phyloP scores from a whole-genome alignment of 257 asterid genomes.

The Gentiana straminea region DNA sequence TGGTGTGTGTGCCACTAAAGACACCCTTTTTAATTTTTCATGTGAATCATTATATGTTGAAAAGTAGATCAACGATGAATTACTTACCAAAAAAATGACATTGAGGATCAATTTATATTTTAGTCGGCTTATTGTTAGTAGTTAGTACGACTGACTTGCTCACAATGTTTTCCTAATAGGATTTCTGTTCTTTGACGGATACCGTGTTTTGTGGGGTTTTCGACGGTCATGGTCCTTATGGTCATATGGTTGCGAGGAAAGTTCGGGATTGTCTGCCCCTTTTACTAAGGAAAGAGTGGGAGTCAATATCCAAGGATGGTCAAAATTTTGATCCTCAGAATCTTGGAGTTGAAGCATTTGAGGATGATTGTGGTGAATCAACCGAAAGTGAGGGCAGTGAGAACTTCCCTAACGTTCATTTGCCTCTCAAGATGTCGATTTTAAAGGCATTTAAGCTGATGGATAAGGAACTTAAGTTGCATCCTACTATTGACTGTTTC shows the following conservation, averaged over 20 bases:
- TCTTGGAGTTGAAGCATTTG: conserved; percentile 45
- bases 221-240: conserved; percentile 97
- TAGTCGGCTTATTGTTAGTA: too few species aligned
- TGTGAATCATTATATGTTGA: too few species aligned
- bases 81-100: too few species aligned
- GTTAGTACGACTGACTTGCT: conserved; percentile 31
- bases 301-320: conserved; percentile 29
- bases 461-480: conserved; percentile 92
- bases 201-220: conserved; percentile 79
- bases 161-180: conserved; percentile 57
- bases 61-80: too few species aligned
- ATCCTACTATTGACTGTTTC: conserved; percentile 75
- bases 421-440: conserved; percentile 66
- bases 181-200: conserved; percentile 50
- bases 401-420: conserved; percentile 64
- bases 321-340: conserved; percentile 25
- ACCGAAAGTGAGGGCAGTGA: conserved; percentile 52
- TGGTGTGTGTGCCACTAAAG: too few species aligned
- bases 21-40: too few species aligned
- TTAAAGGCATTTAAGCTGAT: conserved; percentile 70
- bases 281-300: conserved; percentile 60
- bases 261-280: conserved; percentile 81
- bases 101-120: too few species aligned
- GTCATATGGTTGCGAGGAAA: conserved; percentile 93
- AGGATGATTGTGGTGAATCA: conserved; percentile 57